A percentile compares a stretch with the other conserved stretches of the same genome.
Conservation (phyloP, 768 basidiomycete species). For the Austroboletus festivus region DNA sequence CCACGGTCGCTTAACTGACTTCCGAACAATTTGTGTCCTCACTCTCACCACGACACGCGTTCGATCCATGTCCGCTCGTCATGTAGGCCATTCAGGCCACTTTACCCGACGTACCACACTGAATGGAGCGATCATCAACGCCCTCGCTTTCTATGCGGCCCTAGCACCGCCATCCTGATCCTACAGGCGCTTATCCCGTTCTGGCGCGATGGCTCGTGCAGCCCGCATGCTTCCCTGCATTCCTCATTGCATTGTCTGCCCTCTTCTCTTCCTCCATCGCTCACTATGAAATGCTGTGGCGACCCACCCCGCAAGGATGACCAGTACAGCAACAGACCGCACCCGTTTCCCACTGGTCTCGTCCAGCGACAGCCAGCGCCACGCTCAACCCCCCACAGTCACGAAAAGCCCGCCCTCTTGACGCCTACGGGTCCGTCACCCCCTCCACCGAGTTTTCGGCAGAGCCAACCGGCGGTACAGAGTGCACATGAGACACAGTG, state of each 20-base stretch:
- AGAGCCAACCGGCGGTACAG: slow-evolving; percentile 23
- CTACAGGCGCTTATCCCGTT: slow-evolving; percentile 8
- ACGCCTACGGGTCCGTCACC: slow-evolving; percentile 40
- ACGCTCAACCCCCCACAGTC: slow-evolving; percentile 31
- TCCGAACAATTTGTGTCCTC: too few species aligned
- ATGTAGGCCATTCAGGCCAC: too few species aligned
- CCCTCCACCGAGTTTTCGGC: slow-evolving; percentile 41
- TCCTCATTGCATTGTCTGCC: too few species aligned
- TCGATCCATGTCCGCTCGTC: too few species aligned
- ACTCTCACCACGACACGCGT: too few species aligned
- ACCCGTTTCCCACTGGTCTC: slow-evolving; percentile 32
- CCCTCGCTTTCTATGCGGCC: slow-evolving; percentile 4
- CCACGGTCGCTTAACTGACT: too few species aligned
- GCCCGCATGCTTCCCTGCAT: not conserved
- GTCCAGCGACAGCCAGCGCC: slow-evolving; percentile 53
- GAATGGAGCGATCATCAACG: too few species aligned
- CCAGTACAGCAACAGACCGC: slow-evolving; percentile 33
- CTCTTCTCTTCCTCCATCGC: not conserved
- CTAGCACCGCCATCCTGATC: slow-evolving; percentile 11
- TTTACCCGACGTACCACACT: too few species aligned
- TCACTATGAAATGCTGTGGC: slow-evolving; percentile 68
- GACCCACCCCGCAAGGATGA: slow-evolving; percentile 35
- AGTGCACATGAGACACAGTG: slow-evolving; percentile 21
- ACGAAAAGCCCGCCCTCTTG: slow-evolving; percentile 44
- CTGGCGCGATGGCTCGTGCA: not conserved